These are phyloP conservation scores for Colletotrichum sp. DNA, from an alignment of 2,329 filamentous ascomycete species.

Conservation along the genomic window DNA sequence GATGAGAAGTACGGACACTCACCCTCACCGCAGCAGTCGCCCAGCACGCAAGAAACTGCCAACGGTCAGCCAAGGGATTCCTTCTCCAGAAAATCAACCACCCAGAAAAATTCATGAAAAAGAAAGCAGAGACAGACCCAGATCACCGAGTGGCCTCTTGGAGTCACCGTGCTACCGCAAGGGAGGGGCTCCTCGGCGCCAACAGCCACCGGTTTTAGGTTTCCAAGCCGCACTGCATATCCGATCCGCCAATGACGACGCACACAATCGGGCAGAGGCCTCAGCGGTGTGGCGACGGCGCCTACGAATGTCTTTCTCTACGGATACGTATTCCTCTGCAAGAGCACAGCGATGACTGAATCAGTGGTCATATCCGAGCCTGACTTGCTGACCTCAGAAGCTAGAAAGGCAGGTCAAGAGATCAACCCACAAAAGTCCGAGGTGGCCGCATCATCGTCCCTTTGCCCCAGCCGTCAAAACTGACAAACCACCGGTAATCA, in stretches of 20 bases:
- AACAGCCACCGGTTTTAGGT: slow-evolving; percentile 7
- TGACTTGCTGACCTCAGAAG: background rate
- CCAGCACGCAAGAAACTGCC: background rate
- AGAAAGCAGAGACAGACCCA: background rate
- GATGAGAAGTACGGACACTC: background rate
- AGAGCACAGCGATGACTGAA: background rate
- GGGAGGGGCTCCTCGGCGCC: background rate
- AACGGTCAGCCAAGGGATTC: background rate
- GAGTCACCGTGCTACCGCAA: background rate
- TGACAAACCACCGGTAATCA: background rate
- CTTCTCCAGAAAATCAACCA: background rate
- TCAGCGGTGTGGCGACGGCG: background rate
- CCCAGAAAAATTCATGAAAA: background rate
- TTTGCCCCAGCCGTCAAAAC: background rate
- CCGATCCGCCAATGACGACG: background rate
- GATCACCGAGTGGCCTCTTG: background rate
- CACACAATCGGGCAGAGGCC: background rate
- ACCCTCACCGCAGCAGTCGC: background rate
- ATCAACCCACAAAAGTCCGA: background rate
- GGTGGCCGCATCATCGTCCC: slow-evolving; percentile 1
- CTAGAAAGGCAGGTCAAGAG: background rate
- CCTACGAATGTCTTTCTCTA: background rate
- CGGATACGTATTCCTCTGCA: too few species aligned
- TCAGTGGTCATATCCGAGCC: background rate
- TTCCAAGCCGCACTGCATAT: background rate